Evolutionary conservation across 371 early-diverging fungal genomes (phyloP).

Genomic region (Fennellomyces sp.): DNA sequence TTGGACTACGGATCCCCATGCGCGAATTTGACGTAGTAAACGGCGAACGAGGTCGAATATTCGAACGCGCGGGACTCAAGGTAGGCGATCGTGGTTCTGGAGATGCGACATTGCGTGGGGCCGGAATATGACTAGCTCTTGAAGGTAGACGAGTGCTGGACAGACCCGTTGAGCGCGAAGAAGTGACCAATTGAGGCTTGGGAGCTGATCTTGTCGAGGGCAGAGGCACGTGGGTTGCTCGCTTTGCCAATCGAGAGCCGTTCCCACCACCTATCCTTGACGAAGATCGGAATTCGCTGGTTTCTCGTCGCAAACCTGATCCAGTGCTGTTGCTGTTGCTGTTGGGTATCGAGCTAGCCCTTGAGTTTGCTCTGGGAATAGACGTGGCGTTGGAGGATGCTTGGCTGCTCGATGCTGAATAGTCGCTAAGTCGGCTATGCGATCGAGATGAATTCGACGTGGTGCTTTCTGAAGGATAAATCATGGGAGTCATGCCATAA

Average conservation of each 20-base stretch:
- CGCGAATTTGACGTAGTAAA: constrained; percentile 5
- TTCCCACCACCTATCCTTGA: constrained; percentile 10
- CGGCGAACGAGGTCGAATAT: constrained; percentile 8
- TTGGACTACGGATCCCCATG: constrained; percentile 1
- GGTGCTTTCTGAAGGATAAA: constrained; percentile 38
- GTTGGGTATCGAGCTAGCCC: neutral
- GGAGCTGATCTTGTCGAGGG: constrained; percentile 22
- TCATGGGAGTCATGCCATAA: constrained; percentile 38
- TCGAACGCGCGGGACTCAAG: neutral
- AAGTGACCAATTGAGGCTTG: constrained; percentile 28
- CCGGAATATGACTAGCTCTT: constrained; percentile 43
- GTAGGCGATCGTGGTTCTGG: constrained; percentile 12
- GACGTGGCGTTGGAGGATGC: constrained; percentile 32
- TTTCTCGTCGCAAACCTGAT: neutral
- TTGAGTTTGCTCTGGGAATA: constrained; percentile 18
- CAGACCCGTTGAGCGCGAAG: constrained; percentile 18
- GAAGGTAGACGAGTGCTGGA: constrained; percentile 10
- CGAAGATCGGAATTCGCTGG: constrained; percentile 4
- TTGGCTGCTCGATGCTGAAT: constrained; percentile 33
- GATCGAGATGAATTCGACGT: constrained; percentile 46
- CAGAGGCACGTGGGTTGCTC: constrained; percentile 50
- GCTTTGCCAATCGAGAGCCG: constrained; percentile 32
- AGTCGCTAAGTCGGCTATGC: constrained; percentile 40
- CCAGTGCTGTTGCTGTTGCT: neutral
- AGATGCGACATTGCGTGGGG: constrained; percentile 11